These are phyloP conservation scores for Flaveria floridana DNA, from an alignment of 140 eudicot genomes.

Conservation along the genomic window DNA sequence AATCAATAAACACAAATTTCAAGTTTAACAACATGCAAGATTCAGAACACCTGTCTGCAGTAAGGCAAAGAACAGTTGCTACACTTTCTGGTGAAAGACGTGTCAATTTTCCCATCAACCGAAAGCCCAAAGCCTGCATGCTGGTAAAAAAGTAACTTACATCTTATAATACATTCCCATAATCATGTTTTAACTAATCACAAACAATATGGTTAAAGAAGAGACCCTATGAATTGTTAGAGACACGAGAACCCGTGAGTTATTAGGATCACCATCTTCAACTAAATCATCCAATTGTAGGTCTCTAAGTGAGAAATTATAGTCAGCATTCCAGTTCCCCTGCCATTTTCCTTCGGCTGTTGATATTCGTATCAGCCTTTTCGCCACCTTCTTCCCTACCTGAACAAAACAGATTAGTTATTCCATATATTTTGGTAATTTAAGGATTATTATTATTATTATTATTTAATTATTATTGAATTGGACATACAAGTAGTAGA, in stretches of 20 bases:
- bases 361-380: slow-evolving; percentile 52
- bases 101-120: slow-evolving; percentile 64
- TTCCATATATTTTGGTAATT: slow-evolving; percentile 5
- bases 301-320: slow-evolving; percentile 50
- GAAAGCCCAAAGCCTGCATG: slow-evolving; percentile 91
- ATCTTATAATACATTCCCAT: slow-evolving; percentile 16
- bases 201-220: slow-evolving; percentile 3
- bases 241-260: slow-evolving; percentile 43
- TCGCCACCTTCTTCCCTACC: slow-evolving; percentile 44
- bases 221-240: slow-evolving; percentile 59
- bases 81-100: slow-evolving; percentile 70
- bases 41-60: slow-evolving; percentile 57
- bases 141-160: slow-evolving; percentile 36
- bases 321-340: slow-evolving; percentile 62
- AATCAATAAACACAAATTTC: slow-evolving; percentile 7
- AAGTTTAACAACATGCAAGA: slow-evolving; percentile 4
- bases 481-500: not conserved
- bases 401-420: slow-evolving; percentile 23
- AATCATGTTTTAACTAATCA: slow-evolving; percentile 18
- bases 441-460: not conserved
- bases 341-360: slow-evolving; percentile 64
- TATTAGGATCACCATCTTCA: slow-evolving; percentile 41
- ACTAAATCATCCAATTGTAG: slow-evolving; percentile 61
- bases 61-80: slow-evolving; percentile 71
- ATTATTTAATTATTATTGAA: not conserved